Percentiles rank a stretch among this genome's conserved stretches.
Evolutionary conservation across 2,329 filamentous ascomycete species (phyloP).

Genomic region (Tolypocladium tropicale): DNA sequence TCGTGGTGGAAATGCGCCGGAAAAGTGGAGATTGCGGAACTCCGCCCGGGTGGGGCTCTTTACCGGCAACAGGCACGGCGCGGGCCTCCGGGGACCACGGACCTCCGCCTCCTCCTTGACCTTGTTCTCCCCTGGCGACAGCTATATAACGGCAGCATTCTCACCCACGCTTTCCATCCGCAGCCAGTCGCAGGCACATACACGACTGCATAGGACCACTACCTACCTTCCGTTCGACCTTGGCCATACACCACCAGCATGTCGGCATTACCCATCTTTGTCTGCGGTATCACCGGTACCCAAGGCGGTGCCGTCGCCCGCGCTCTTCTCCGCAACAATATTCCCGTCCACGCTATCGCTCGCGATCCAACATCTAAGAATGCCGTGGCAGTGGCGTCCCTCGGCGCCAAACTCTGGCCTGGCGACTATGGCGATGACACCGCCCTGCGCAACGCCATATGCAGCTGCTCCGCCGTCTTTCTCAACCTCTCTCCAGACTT

Average conservation of each 20-base stretch:
- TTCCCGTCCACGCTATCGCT: slow-evolving; percentile 22
- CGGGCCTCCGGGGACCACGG: slow-evolving; percentile 2
- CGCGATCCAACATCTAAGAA: slow-evolving; percentile 18
- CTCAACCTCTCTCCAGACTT: slow-evolving; percentile 23
- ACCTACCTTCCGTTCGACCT: too few species aligned
- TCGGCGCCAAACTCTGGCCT: slow-evolving; percentile 20
- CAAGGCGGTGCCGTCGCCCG: slow-evolving; percentile 26
- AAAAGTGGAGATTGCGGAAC: slow-evolving; percentile 15
- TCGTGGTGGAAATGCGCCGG: slow-evolving; percentile 5
- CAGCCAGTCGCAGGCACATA: too few species aligned
- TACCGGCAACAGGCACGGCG: neutral
- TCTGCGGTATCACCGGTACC: slow-evolving; percentile 27
- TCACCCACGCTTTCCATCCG: neutral
- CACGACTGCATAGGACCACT: too few species aligned
- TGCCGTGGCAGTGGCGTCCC: slow-evolving; percentile 15
- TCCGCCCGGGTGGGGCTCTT: slow-evolving; percentile 10
- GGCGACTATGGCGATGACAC: slow-evolving; percentile 23
- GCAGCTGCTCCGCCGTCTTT: slow-evolving; percentile 20
- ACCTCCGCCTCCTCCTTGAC: slow-evolving; percentile 4
- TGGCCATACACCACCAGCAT: slow-evolving; percentile 10
- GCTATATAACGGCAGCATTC: neutral
- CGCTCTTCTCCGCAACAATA: slow-evolving; percentile 18
- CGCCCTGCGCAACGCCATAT: slow-evolving; percentile 17
- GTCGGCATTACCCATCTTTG: slow-evolving; percentile 21
- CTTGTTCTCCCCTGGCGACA: neutral